These are phyloP conservation scores for Yamadazyma aaseri DNA, from an alignment of 1,139 yeast species.

Conservation along the genomic window DNA sequence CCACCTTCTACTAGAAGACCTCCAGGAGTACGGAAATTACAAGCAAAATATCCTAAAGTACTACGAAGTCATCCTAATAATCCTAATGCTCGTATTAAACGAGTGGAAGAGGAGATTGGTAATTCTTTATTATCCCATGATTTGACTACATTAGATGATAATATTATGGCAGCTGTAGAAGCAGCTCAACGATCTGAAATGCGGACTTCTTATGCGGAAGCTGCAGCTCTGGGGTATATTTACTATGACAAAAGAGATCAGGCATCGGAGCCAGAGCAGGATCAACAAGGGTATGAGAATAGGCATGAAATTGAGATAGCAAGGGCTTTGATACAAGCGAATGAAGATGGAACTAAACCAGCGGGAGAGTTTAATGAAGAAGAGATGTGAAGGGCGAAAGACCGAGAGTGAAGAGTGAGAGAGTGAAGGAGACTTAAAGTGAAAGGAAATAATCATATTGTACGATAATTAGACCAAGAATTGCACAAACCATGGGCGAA, in stretches of 20 bases:
- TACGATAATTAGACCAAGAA: too few relatives aligned
- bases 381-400: constrained; percentile 11
- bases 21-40: constrained; percentile 21
- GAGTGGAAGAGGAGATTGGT: constrained; percentile 33
- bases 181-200: constrained; percentile 52
- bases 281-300: constrained; percentile 13
- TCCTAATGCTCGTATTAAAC: constrained; percentile 24
- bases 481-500: too few relatives aligned
- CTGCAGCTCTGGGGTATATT: constrained; percentile 37
- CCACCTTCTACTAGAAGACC: constrained; percentile 27
- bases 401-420: too few relatives aligned
- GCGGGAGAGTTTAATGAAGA: constrained; percentile 9
- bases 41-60: constrained; percentile 17
- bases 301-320: constrained; percentile 66
- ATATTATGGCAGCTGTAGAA: constrained; percentile 67
- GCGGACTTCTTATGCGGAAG: constrained; percentile 36
- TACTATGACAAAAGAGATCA: constrained; percentile 22
- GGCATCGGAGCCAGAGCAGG: constrained; percentile 34
- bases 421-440: too few relatives aligned
- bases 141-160: constrained; percentile 47
- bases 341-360: constrained; percentile 30
- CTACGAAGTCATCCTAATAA: constrained; percentile 21
- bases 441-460: too few relatives aligned
- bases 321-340: constrained; percentile 62
- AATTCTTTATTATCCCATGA: constrained; percentile 36